phyloP scores from a whole-genome alignment of 768 basidiomycete species.

The Tricholomella constricta region DNA sequence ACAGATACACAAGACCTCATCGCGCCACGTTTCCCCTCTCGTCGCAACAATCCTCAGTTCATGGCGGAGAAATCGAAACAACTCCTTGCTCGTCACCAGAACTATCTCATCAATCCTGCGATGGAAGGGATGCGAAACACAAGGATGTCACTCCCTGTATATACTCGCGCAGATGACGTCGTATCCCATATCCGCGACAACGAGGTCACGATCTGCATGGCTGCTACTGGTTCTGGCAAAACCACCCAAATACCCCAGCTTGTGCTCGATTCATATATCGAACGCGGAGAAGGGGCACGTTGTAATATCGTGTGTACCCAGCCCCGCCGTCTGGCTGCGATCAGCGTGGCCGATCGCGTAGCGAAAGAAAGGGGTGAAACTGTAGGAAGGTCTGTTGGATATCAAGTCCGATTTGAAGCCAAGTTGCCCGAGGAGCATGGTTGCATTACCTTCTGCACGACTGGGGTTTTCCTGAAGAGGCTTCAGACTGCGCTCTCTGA shows the following conservation, averaged over 20 bases:
- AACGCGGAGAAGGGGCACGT: constrained; percentile 72
- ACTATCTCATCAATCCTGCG: constrained; percentile 61
- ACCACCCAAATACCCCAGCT: constrained; percentile 95
- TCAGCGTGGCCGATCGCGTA: constrained; percentile 89
- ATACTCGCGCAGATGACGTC: constrained; percentile 64
- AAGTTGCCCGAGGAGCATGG: constrained; percentile 80
- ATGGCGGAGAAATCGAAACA: constrained; percentile 55
- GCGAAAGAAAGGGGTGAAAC: constrained; percentile 83
- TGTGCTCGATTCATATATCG: constrained; percentile 82
- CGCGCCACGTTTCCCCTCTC: constrained; percentile 14
- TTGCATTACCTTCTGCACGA: constrained; percentile 90
- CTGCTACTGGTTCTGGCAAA: constrained; percentile 90
- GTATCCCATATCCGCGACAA: constrained; percentile 69
- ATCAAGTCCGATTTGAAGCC: constrained; percentile 89
- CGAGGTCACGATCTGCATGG: constrained; percentile 89
- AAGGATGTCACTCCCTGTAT: constrained; percentile 74
- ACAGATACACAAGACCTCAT: neutral
- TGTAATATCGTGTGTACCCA: constrained; percentile 95
- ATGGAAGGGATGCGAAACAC: constrained; percentile 68
- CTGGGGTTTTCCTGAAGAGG: constrained; percentile 84
- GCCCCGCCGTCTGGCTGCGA: constrained; percentile 87
- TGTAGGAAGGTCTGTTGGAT: constrained; percentile 76
- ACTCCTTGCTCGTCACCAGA: constrained; percentile 53
- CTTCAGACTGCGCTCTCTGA: constrained; percentile 74
- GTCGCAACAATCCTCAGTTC: constrained; percentile 29